Conservation (phyloP, 441 rosid genomes). For the Sinapis alba region DNA sequence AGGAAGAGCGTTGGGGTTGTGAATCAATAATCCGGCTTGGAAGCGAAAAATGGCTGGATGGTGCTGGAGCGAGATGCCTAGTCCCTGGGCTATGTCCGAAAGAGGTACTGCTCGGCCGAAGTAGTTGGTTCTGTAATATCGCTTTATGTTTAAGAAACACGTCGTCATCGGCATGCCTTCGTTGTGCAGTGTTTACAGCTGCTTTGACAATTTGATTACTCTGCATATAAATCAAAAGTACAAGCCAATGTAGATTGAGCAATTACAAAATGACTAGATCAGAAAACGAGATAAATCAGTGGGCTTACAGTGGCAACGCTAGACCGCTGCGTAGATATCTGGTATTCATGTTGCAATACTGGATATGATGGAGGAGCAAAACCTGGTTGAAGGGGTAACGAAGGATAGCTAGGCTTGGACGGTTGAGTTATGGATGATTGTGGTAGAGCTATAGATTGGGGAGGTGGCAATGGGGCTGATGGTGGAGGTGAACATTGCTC, state of each 20-base stretch:
- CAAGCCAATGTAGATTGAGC: not conserved
- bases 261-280: not conserved
- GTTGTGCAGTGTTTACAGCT: conserved; percentile 51
- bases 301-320: conserved; percentile 54
- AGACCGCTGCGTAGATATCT: conserved; percentile 52
- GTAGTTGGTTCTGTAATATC: conserved; percentile 65
- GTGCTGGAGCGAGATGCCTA: conserved; percentile 53
- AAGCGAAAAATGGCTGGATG: conserved; percentile 69
- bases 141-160: conserved; percentile 56
- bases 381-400: conserved; percentile 43
- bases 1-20: conserved; percentile 61
- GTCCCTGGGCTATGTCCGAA: conserved; percentile 60
- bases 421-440: conserved; percentile 50
- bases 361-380: conserved; percentile 53
- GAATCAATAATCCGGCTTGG: conserved; percentile 60
- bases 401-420: conserved; percentile 51
- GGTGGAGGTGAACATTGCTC: conserved; percentile 25
- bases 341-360: conserved; percentile 61
- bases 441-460: conserved; percentile 24
- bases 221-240: conserved; percentile 43
- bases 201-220: conserved; percentile 59
- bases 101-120: conserved; percentile 58
- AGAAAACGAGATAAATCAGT: conserved; percentile 22
- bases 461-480: conserved; percentile 45
- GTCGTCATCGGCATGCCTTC: conserved; percentile 51